Conservation (phyloP, 208 protist genomes). For the Paratrypanosoma confusum region DNA sequence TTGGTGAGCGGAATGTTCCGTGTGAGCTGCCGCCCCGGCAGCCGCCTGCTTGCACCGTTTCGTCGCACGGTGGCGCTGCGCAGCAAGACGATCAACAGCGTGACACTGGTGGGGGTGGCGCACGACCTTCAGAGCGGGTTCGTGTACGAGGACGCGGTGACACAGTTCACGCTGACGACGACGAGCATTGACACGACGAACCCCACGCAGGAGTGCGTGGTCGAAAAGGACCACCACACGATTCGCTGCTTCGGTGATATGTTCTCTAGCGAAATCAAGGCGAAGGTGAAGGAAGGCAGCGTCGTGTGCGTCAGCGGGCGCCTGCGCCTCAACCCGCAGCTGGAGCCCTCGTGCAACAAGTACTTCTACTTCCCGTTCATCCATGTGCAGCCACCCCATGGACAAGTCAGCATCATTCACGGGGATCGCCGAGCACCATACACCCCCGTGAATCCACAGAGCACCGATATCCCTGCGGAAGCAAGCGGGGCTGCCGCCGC, state of each 20-base stretch:
- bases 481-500: too few relatives aligned
- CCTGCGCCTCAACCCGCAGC: constrained; percentile 80
- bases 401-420: constrained; percentile 77
- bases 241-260: constrained; percentile 84
- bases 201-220: constrained; percentile 54
- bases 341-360: constrained; percentile 77
- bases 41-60: constrained; percentile 4
- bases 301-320: constrained; percentile 81
- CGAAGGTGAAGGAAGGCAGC: constrained; percentile 67
- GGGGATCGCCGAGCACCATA: constrained; percentile 50
- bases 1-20: neutral
- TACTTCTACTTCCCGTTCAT: constrained; percentile 90
- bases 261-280: constrained; percentile 68
- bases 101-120: constrained; percentile 82
- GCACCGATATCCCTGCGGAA: constrained; percentile 16
- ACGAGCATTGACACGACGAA: constrained; percentile 77
- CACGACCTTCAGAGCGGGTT: constrained; percentile 85
- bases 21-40: neutral
- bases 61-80: neutral
- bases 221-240: constrained; percentile 88
- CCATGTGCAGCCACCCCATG: constrained; percentile 80
- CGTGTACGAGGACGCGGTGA: constrained; percentile 85
- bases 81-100: constrained; percentile 66
- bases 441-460: constrained; percentile 16
- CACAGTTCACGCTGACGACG: constrained; percentile 86